Evolutionary conservation across 331 rosid genomes (phyloP), one percentile per base, ranked within the genome.

Genomic region (Erythrophleum ivorense): DNA sequence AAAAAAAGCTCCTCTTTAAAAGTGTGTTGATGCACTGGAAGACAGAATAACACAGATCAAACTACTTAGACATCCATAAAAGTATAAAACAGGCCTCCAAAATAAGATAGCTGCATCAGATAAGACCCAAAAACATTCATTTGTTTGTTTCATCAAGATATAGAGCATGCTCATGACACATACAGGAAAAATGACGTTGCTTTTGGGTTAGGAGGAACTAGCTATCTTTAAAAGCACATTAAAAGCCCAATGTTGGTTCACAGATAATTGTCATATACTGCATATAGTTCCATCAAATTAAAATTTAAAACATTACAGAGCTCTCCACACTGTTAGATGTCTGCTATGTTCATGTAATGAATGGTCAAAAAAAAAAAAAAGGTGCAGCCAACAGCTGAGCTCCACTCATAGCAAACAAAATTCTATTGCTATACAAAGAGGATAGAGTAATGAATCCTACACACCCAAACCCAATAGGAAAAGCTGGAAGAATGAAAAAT

Each of bases 351-450:
- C 70, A 57, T 62, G 58, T 33, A 46, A n/a, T 64, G 76, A 62
- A 57, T 52, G 12, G 18, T 62, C 72, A 75, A 69, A n/a, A 14
- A 63, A 49, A n/a, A n/a, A 66, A 64, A 64, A 4, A 11, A 60
- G 62, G 57, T 59, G 73, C 76, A 63, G 9, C 53, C 54, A 58
- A 62, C 43, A 62, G 49, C 60, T 31, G 57, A 78, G 19, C 64
- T 53, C 57, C 36, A 34, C 60, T 52, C 50, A 80, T 49, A 70
- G 77, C 77, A 63, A 55, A 40, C 78, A 76, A 52, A 75, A 84
- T 21, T 59, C 63, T 43, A 79, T 29, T 9, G 46, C 73, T 19
- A 79, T 57, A 69, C 62, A 80, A 78, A 73, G 78, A 63, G 73
- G 72, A 78, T 3, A 66, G 41, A 80, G 45, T 80, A 55, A 79